A percentile compares a stretch with the other conserved stretches of the same genome.
These are phyloP conservation scores for Penicillium diatomitis DNA, from an alignment of 495 filamentous ascomycete species.

Conservation along the genomic window DNA sequence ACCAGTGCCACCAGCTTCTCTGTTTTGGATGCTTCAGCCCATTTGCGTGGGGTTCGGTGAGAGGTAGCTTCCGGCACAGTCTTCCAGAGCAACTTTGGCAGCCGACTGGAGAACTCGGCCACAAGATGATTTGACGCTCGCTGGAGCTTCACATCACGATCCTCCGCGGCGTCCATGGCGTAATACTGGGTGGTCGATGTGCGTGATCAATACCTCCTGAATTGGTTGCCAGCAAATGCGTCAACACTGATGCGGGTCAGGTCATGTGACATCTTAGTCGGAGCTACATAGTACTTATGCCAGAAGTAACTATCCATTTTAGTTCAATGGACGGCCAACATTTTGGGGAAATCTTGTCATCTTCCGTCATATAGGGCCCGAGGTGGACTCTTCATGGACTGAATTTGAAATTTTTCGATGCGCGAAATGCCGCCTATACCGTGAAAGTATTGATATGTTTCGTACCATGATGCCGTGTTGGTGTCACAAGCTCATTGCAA, in stretches of 20 bases:
- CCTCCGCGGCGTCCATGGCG: slow-evolving; percentile 44
- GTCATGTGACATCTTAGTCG: slow-evolving; percentile 14
- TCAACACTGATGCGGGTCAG: slow-evolving; percentile 12
- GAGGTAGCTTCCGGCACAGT: slow-evolving; percentile 13
- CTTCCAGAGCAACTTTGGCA: slow-evolving; percentile 44
- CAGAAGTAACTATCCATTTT: too few relatives aligned
- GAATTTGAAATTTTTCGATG: too few relatives aligned
- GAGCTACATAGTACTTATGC: too few relatives aligned
- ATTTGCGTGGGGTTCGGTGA: slow-evolving; percentile 29
- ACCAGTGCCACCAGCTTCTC: slow-evolving; percentile 37
- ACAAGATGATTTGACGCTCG: slow-evolving; percentile 60
- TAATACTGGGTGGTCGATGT: background rate
- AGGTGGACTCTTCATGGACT: too few relatives aligned
- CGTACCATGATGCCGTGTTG: too few relatives aligned
- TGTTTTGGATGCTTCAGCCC: slow-evolving; percentile 31
- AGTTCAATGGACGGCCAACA: too few relatives aligned
- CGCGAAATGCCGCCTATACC: too few relatives aligned
- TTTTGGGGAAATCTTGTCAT: too few relatives aligned
- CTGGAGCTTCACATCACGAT: slow-evolving; percentile 65
- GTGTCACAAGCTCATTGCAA: too few relatives aligned
- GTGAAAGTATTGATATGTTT: too few relatives aligned
- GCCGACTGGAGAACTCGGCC: slow-evolving; percentile 47
- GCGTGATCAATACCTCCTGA: background rate
- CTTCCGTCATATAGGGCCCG: too few relatives aligned
- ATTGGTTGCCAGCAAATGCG: slow-evolving; percentile 14